Percentiles rank a stretch among this genome's conserved stretches.
Evolutionary conservation across 2,329 filamentous ascomycete species (phyloP).

Genomic region (Bipolaris victoriae): DNA sequence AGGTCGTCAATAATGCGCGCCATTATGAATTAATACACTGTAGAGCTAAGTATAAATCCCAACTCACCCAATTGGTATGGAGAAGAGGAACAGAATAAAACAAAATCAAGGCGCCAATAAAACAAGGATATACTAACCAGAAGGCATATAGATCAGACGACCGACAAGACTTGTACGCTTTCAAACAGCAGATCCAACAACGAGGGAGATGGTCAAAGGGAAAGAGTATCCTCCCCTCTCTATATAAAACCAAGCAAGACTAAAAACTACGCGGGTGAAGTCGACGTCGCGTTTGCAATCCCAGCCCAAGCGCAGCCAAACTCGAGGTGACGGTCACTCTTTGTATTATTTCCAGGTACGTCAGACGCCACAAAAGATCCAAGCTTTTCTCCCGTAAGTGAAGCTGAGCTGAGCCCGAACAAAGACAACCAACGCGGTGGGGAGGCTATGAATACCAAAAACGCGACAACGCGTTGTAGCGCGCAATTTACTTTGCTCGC

Average conservation of each 20-base stretch:
- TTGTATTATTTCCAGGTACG: background rate
- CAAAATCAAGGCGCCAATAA: background rate
- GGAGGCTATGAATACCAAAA: background rate
- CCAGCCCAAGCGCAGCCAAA: background rate
- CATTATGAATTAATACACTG: slow-evolving; percentile 10
- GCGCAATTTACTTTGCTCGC: background rate
- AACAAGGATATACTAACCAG: slow-evolving; percentile 5
- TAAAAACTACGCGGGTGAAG: background rate
- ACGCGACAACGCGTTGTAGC: background rate
- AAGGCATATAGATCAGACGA: background rate
- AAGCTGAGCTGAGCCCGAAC: background rate
- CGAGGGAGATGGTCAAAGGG: background rate
- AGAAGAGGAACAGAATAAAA: background rate
- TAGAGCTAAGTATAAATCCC: background rate
- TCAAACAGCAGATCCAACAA: background rate
- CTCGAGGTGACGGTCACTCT: background rate
- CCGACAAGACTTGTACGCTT: background rate
- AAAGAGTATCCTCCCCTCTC: background rate
- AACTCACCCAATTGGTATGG: background rate
- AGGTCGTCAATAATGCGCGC: slow-evolving; percentile 10
- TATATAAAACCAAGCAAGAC: background rate
- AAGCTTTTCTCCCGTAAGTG: background rate
- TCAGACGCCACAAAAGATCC: background rate
- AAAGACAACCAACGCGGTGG: background rate
- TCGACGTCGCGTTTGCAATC: background rate